phyloP scores from a whole-genome alignment of 1,284 basidiomycete genomes.

The Microbotryomycetes sp. region DNA sequence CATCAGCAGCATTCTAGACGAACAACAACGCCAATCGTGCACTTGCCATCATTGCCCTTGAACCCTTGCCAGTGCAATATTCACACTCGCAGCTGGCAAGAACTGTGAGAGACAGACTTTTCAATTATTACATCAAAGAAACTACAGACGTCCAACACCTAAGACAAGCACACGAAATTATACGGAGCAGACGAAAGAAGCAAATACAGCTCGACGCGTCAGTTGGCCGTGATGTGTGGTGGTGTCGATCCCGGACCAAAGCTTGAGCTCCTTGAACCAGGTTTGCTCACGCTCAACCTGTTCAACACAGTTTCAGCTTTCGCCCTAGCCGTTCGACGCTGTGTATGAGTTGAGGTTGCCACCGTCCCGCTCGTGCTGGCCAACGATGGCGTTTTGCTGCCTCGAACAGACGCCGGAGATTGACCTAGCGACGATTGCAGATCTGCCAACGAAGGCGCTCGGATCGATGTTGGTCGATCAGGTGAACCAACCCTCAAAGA shows the following conservation, averaged over 20 bases:
- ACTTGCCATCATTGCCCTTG: no score
- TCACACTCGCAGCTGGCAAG: no score
- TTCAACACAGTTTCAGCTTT: conserved; percentile 2
- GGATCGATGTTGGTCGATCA: conserved; percentile 4
- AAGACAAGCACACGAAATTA: no score
- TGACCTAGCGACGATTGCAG: conserved; percentile 9
- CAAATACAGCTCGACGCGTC: no score
- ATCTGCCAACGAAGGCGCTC: conserved; percentile 13
- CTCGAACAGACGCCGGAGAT: neutral
- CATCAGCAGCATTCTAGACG: no score
- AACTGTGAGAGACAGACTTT: no score
- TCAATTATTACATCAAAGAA: no score
- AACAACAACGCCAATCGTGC: no score
- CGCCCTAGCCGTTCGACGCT: neutral
- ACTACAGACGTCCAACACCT: no score
- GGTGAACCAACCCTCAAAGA: neutral
- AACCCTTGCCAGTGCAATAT: no score
- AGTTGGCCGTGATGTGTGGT: neutral
- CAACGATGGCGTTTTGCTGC: conserved; percentile 4
- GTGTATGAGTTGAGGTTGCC: neutral
- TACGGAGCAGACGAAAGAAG: no score
- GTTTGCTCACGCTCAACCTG: conserved; percentile 1
- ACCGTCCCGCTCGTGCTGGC: conserved; percentile 6
- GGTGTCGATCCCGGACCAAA: neutral
- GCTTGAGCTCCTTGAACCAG: neutral